Evolutionary conservation across 2,329 filamentous ascomycete species (phyloP).

Genomic region (Botrytis deweyae): DNA sequence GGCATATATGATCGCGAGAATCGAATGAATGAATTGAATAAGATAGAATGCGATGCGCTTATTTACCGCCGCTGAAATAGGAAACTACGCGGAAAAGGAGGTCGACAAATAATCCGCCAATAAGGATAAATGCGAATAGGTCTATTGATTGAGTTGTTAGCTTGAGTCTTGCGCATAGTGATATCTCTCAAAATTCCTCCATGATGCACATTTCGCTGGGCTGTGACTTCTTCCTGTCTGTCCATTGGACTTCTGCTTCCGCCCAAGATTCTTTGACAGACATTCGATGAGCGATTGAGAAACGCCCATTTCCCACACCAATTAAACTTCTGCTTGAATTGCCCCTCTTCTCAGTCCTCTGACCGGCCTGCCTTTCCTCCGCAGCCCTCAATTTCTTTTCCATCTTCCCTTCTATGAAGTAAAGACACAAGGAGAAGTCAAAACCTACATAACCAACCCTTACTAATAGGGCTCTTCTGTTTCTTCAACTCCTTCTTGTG

Average conservation of each 20-base stretch:
- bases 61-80: slow-evolving; percentile 7
- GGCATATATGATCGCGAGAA: background rate
- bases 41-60: background rate
- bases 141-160: slow-evolving; percentile 3
- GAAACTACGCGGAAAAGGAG: background rate
- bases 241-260: background rate
- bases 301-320: background rate
- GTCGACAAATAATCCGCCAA: slow-evolving; percentile 8
- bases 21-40: background rate
- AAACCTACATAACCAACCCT: slow-evolving; percentile 62
- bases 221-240: background rate
- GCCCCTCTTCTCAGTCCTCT: background rate
- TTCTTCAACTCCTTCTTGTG: slow-evolving; percentile 55
- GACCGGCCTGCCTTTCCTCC: background rate
- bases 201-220: background rate
- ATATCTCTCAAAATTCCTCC: background rate
- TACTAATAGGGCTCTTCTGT: slow-evolving; percentile 55
- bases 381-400: background rate
- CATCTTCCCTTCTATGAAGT: background rate
- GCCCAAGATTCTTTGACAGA: background rate
- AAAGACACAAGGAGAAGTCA: background rate
- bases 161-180: background rate
- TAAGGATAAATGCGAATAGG: slow-evolving; percentile 2
- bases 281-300: background rate
- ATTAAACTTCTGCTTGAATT: too few relatives aligned